These are phyloP conservation scores for Moelleriella libera DNA, from an alignment of 2,329 filamentous ascomycete species.

Conservation along the genomic window DNA sequence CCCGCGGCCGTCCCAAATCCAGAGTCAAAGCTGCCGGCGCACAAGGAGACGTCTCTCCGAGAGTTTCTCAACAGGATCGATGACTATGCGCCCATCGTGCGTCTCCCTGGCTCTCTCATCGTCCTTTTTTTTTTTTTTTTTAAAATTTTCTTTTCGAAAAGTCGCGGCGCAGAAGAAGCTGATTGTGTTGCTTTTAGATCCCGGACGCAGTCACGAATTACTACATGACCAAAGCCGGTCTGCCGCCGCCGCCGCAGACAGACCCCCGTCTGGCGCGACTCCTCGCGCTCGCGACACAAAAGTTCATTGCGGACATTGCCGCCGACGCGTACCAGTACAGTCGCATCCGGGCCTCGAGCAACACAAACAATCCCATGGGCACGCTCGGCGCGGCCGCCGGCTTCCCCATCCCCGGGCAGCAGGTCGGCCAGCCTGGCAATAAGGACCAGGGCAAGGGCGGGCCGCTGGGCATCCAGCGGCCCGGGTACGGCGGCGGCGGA, in stretches of 20 bases:
- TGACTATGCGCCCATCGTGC: conserved; percentile 90
- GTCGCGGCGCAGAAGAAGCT: neutral
- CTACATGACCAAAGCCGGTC: conserved; percentile 90
- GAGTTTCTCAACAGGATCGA: conserved; percentile 96
- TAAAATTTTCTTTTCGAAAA: neutral
- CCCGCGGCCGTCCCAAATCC: conserved; percentile 33
- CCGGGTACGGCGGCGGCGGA: conserved; percentile 76
- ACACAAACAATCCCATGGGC: conserved; percentile 82
- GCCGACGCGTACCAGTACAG: conserved; percentile 97
- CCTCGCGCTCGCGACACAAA: conserved; percentile 93
- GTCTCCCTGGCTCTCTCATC: conserved; percentile 13
- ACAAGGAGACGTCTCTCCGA: conserved; percentile 83
- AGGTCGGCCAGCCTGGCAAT: conserved; percentile 37
- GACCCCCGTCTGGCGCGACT: conserved; percentile 83
- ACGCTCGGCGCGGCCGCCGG: conserved; percentile 64
- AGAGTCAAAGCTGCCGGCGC: conserved; percentile 55
- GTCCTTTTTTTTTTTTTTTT: neutral
- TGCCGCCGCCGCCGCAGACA: conserved; percentile 82
- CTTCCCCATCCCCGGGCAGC: conserved; percentile 50
- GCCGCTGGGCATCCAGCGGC: conserved; percentile 58
- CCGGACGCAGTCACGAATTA: conserved; percentile 96
- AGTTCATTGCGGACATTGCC: conserved; percentile 95
- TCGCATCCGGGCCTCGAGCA: conserved; percentile 79
- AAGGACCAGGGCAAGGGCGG: conserved; percentile 45
- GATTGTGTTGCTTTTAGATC: conserved; percentile 44